Percentiles rank a stretch among this genome's conserved stretches.
phyloP scores from a whole-genome alignment of 805 yeast genomes.

The Zygoascus bituminiphila region DNA sequence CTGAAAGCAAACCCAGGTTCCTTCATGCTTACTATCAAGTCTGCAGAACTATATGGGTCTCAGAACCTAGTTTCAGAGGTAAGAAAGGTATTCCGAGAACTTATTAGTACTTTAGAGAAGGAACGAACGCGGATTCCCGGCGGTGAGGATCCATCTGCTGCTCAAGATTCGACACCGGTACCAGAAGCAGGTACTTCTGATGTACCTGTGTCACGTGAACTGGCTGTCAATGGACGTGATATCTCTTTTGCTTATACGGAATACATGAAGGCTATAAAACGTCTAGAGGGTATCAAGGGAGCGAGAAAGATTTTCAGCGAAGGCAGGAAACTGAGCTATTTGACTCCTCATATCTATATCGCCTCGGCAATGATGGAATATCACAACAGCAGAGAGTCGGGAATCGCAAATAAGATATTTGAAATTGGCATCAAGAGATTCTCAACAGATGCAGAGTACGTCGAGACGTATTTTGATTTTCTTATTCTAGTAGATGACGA shows the following conservation, averaged over 20 bases:
- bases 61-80: conserved; percentile 45
- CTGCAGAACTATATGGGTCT: conserved; percentile 63
- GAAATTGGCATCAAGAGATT: conserved; percentile 65
- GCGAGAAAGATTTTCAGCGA: conserved; percentile 65
- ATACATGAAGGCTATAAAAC: conserved; percentile 62
- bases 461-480: conserved; percentile 63
- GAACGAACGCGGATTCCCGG: conserved; percentile 31
- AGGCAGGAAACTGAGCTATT: conserved; percentile 52
- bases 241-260: conserved; percentile 62
- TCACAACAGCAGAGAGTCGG: conserved; percentile 45
- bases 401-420: conserved; percentile 66
- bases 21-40: conserved; percentile 52
- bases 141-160: not conserved
- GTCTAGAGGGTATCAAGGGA: conserved; percentile 57
- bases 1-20: conserved; percentile 61
- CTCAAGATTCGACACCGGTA: not conserved
- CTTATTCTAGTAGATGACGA: conserved; percentile 61
- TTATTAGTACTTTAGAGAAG: conserved; percentile 40
- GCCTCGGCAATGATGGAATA: conserved; percentile 80
- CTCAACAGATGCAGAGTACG: conserved; percentile 49
- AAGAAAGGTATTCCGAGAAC: conserved; percentile 39
- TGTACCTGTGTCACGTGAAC: conserved; percentile 4
- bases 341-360: conserved; percentile 69
- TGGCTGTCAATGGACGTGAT: conserved; percentile 28
- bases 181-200: not conserved